These are phyloP conservation scores for barrel medic (Medicago truncatula) DNA, from an alignment of 306 rosid genomes.

Conservation along the genomic window DNA sequence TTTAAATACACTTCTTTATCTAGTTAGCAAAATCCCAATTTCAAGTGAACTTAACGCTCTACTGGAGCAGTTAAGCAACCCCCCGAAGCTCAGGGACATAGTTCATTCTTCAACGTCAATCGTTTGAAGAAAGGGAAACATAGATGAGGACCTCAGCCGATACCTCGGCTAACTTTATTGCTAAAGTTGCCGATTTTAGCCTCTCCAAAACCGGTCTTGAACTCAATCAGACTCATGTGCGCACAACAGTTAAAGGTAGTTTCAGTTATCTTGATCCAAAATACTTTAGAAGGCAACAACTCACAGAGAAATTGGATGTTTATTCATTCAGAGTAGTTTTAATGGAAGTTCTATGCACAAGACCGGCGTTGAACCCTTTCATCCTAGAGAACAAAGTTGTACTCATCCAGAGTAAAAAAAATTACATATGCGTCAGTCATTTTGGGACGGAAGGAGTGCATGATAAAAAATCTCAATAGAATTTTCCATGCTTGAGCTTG, in stretches of 20 bases:
- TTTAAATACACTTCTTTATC: no score
- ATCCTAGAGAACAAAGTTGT: conserved; percentile 68
- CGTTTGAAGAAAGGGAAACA: no score
- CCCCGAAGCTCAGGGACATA: no score
- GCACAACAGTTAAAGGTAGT: conserved; percentile 98
- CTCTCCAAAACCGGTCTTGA: conserved; percentile 94
- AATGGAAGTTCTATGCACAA: conserved; percentile 95
- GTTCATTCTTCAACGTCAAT: no score
- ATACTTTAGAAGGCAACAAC: conserved; percentile 92
- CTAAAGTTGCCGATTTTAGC: conserved; percentile 97
- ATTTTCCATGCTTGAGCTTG: conserved; percentile 3
- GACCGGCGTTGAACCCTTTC: conserved; percentile 95
- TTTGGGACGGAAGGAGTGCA: conserved; percentile 37
- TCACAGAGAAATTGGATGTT: conserved; percentile 97
- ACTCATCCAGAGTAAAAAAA: no score
- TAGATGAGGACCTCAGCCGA: no score
- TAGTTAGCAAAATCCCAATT: no score
- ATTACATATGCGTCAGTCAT: no score
- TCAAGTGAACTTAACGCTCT: no score
- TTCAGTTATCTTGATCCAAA: conserved; percentile 98
- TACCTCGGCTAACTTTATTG: conserved; percentile 51
- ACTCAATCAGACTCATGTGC: conserved; percentile 88
- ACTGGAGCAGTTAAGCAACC: no score
- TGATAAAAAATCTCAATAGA: background rate
- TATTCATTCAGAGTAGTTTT: conserved; percentile 95